A percentile compares a stretch with the other conserved stretches of the same genome.
These are phyloP conservation scores for Teunomyces kruisii DNA, from an alignment of 805 yeast genomes.

Conservation along the genomic window DNA sequence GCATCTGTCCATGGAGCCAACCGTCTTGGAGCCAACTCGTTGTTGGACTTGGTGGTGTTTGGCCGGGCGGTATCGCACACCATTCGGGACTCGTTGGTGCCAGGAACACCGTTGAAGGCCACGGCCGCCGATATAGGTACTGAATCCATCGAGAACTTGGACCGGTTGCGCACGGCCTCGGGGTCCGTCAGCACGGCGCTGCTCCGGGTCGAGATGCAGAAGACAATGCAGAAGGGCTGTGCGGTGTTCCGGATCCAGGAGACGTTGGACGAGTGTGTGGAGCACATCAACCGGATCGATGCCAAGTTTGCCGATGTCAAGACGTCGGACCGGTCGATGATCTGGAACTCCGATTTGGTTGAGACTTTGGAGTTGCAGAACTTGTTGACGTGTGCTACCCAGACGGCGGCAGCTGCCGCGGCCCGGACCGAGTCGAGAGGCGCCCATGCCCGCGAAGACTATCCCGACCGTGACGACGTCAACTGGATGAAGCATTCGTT, in stretches of 20 bases:
- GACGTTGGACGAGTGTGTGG: constrained; percentile 88
- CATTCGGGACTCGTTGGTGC: constrained; percentile 78
- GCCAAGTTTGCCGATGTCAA: constrained; percentile 69
- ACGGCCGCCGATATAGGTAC: constrained; percentile 84
- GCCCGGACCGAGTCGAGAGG: constrained; percentile 98
- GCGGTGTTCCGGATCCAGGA: constrained; percentile 96
- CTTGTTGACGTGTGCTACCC: constrained; percentile 94
- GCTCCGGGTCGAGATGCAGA: constrained; percentile 90
- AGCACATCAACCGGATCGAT: constrained; percentile 73
- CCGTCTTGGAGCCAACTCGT: constrained; percentile 97
- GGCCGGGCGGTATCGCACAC: constrained; percentile 98
- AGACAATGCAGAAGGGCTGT: constrained; percentile 93
- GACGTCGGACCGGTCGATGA: constrained; percentile 95
- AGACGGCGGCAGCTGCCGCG: constrained; percentile 91
- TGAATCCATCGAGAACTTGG: constrained; percentile 88
- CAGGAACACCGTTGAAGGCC: constrained; percentile 84
- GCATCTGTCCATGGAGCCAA: constrained; percentile 99
- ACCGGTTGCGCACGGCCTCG: constrained; percentile 77
- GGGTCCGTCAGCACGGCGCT: constrained; percentile 85
- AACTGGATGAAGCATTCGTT: constrained; percentile 98
- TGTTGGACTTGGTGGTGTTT: constrained; percentile 92
- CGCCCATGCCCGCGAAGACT: constrained; percentile 99
- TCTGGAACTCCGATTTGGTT: constrained; percentile 96
- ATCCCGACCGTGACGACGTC: constrained; percentile 91
- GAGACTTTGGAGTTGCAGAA: constrained; percentile 96